These are phyloP conservation scores for Quercus engelmannii DNA, from an alignment of 306 rosid genomes.

Conservation along the genomic window DNA sequence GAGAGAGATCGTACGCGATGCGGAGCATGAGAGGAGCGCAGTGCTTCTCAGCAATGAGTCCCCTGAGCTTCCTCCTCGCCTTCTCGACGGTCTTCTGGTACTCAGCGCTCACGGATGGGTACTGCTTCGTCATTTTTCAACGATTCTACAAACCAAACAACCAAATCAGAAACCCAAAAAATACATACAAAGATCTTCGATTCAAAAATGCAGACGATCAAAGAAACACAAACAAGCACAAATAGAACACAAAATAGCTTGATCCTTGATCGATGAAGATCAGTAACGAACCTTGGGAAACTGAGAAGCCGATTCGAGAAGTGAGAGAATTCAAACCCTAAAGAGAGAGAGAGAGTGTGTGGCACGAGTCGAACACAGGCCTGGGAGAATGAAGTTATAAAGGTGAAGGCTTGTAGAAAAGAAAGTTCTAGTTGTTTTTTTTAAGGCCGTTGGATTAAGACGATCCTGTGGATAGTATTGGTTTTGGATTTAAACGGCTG, in stretches of 20 bases:
- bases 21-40: conserved; percentile 93
- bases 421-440: conserved; percentile 30
- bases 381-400: not conserved
- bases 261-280: not conserved
- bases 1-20: conserved; percentile 52
- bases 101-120: conserved; percentile 80
- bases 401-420: not conserved
- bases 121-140: conserved; percentile 62
- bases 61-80: conserved; percentile 91
- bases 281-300: conserved; percentile 21
- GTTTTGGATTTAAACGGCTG: not conserved
- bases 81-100: conserved; percentile 74
- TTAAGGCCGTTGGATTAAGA: conserved; percentile 27
- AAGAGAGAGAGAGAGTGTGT: not conserved
- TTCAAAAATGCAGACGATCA: not conserved
- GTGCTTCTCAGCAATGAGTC: conserved; percentile 83
- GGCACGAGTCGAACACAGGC: conserved; percentile 31
- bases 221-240: not conserved
- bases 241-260: not conserved
- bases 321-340: conserved; percentile 3
- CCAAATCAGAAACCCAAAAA: not conserved
- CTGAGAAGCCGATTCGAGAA: not conserved
- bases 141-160: conserved; percentile 7
- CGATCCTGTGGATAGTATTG: conserved; percentile 18
- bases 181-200: not conserved